Percentiles rank a stretch among this genome's conserved stretches.
Evolutionary conservation across 2,329 filamentous ascomycete genomes (phyloP).

Genomic region (Tolypocladium ovalisporum): DNA sequence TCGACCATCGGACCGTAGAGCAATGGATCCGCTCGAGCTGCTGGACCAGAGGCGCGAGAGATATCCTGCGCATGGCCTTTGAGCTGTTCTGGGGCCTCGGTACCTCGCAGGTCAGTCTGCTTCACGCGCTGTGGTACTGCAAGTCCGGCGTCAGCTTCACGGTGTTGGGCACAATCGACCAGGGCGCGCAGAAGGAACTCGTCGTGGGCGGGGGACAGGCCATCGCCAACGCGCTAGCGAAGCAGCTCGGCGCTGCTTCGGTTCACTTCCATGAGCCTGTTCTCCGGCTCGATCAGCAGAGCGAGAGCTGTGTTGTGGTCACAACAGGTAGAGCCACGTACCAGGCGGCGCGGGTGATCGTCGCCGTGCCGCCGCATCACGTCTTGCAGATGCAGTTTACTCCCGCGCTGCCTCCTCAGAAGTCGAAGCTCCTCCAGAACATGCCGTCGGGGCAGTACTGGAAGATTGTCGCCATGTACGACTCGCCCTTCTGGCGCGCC

Average conservation of each 20-base stretch:
- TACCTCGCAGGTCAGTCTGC: neutral
- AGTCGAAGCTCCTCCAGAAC: neutral
- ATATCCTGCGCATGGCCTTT: neutral
- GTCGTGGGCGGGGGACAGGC: slow-evolving; percentile 1
- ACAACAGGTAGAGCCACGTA: neutral
- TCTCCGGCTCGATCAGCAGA: neutral
- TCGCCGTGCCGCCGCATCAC: neutral
- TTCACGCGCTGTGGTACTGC: slow-evolving; percentile 1
- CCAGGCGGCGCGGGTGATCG: neutral
- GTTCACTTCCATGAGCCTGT: neutral
- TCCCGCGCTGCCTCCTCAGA: neutral
- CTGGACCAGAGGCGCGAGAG: neutral
- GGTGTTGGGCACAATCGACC: neutral
- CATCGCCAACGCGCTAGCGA: neutral
- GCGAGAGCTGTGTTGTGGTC: neutral
- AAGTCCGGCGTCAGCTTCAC: slow-evolving; percentile 2
- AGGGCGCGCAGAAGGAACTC: neutral
- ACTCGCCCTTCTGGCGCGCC: neutral
- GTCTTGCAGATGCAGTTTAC: neutral
- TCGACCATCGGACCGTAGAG: neutral
- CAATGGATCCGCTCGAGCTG: neutral
- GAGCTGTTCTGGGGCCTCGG: neutral
- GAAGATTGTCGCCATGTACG: neutral
- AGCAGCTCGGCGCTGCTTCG: neutral
- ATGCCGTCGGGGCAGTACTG: neutral